A percentile compares a stretch with the other conserved stretches of the same genome.
Conservation (phyloP, 805 yeast genomes). For the Candida railenensis region DNA sequence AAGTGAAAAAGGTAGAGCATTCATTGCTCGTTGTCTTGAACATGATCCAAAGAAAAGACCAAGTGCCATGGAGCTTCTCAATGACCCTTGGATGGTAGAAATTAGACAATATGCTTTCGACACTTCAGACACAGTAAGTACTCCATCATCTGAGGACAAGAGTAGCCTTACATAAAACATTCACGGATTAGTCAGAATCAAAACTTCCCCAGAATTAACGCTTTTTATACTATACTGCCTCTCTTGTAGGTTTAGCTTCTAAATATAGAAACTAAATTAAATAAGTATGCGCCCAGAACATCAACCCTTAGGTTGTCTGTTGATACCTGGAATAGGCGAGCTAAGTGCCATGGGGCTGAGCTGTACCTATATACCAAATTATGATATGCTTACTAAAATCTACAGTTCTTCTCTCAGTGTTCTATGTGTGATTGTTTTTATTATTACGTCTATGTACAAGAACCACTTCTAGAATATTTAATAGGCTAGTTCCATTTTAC, state of each 20-base stretch:
- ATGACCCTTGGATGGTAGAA: conserved; percentile 86
- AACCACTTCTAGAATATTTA: neutral
- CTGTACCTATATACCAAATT: too few relatives aligned
- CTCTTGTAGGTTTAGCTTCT: neutral
- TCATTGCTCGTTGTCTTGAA: conserved; percentile 73
- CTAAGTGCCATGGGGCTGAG: too few relatives aligned
- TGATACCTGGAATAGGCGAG: too few relatives aligned
- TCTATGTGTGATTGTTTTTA: neutral
- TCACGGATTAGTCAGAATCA: too few relatives aligned
- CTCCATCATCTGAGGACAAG: conserved; percentile 34
- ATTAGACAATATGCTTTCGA: conserved; percentile 71
- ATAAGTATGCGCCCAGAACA: neutral
- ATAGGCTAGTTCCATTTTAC: neutral
- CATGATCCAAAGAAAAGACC: conserved; percentile 80
- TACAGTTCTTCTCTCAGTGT: neutral
- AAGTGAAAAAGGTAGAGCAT: conserved; percentile 67
- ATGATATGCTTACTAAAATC: too few relatives aligned
- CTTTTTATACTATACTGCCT: too few relatives aligned
- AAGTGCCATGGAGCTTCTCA: conserved; percentile 78
- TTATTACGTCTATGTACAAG: neutral
- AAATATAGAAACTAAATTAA: neutral
- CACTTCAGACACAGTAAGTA: conserved; percentile 26
- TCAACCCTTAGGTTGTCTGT: neutral
- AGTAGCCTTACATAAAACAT: too few relatives aligned
- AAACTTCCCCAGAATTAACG: too few relatives aligned